phyloP scores from a whole-genome alignment of 2,329 filamentous ascomycete species.

The Helminthosporium solani region DNA sequence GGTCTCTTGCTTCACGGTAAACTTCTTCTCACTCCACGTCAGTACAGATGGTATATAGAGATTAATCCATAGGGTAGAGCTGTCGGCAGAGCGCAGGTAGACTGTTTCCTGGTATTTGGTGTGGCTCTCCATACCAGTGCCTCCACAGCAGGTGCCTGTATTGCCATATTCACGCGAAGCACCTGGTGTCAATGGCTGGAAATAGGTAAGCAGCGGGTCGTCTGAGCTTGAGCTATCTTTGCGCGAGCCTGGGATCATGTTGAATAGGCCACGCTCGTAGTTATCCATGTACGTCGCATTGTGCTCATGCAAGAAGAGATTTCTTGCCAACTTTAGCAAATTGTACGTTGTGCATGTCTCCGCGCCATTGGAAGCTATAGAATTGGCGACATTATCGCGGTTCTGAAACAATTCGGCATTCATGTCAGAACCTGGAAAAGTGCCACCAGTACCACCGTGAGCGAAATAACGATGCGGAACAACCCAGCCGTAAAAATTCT shows the following conservation, averaged over 20 bases:
- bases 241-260: constrained; percentile 17
- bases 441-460: constrained; percentile 13
- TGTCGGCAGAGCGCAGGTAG: constrained; percentile 14
- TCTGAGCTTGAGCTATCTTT: constrained; percentile 7
- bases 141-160: constrained; percentile 16
- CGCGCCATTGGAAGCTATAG: constrained; percentile 59
- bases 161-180: constrained; percentile 13
- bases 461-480: constrained; percentile 16
- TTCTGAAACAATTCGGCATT: constrained; percentile 62
- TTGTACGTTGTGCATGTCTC: constrained; percentile 19
- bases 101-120: constrained; percentile 18
- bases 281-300: constrained; percentile 18
- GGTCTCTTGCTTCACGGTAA: constrained; percentile 12
- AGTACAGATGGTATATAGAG: constrained; percentile 13
- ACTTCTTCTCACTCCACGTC: constrained; percentile 7
- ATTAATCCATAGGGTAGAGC: constrained; percentile 13
- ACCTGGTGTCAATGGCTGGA: constrained; percentile 13
- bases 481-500: constrained; percentile 15
- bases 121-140: constrained; percentile 16
- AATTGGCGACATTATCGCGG: constrained; percentile 84
- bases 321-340: constrained; percentile 13
- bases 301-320: constrained; percentile 15
- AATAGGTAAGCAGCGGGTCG: constrained; percentile 15
- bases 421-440: constrained; percentile 61
- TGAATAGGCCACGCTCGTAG: constrained; percentile 17